These are phyloP conservation scores for Boletus sp. DNA, from an alignment of 768 basidiomycete genomes.

Conservation along the genomic window DNA sequence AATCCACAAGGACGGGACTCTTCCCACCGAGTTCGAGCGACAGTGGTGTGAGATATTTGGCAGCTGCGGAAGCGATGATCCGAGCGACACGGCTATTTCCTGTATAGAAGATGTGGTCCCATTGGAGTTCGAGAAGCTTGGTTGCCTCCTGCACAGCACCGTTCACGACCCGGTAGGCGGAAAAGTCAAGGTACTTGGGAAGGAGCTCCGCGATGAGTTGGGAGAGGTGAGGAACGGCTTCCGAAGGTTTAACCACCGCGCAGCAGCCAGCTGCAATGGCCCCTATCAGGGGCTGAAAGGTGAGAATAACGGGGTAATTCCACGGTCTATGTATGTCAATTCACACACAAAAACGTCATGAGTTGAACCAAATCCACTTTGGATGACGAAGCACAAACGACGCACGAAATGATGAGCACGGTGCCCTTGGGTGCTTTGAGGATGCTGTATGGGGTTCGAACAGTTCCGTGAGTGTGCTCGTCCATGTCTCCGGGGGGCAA, in stretches of 20 bases:
- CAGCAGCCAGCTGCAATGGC: constrained; percentile 75
- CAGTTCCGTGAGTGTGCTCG: not conserved
- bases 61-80: constrained; percentile 25
- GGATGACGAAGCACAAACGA: not conserved
- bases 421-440: constrained; percentile 59
- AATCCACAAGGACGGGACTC: constrained; percentile 44
- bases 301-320: constrained; percentile 62
- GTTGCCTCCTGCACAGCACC: constrained; percentile 42
- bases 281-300: constrained; percentile 56
- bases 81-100: constrained; percentile 31
- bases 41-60: constrained; percentile 33
- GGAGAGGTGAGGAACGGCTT: constrained; percentile 46
- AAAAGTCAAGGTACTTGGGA: constrained; percentile 51
- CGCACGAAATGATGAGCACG: constrained; percentile 58
- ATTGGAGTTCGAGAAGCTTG: constrained; percentile 28
- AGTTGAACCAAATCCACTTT: not conserved
- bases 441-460: constrained; percentile 25
- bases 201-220: constrained; percentile 51
- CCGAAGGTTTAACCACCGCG: constrained; percentile 66
- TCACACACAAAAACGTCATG: not conserved
- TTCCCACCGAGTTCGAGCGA: constrained; percentile 38
- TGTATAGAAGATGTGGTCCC: constrained; percentile 39
- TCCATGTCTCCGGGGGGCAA: not conserved
- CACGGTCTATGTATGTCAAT: constrained; percentile 48
- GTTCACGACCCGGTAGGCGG: constrained; percentile 52